phyloP scores from a whole-genome alignment of 495 filamentous ascomycete genomes.

The Neurospora tetrasperma region DNA sequence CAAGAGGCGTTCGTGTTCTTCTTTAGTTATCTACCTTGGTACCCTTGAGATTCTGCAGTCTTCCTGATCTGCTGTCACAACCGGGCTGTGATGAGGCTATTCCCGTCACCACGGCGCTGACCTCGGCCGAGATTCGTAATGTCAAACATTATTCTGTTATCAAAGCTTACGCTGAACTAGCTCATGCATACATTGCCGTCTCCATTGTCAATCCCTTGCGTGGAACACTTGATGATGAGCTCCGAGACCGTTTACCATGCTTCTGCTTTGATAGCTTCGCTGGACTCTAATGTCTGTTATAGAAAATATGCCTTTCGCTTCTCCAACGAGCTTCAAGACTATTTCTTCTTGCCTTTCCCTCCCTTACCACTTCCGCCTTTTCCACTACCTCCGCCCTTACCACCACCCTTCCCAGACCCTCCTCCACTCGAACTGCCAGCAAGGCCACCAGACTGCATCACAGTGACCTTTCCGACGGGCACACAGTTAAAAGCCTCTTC shows the following conservation, averaged over 20 bases:
- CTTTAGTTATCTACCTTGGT: background rate
- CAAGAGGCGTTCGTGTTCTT: background rate
- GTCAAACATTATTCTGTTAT: background rate
- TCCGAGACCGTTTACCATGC: background rate
- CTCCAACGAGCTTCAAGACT: background rate
- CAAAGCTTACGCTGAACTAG: background rate
- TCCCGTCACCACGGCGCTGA: background rate
- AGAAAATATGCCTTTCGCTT: background rate
- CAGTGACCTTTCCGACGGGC: constrained; percentile 75
- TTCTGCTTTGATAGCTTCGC: background rate
- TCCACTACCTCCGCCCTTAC: constrained; percentile 17
- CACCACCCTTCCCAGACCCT: constrained; percentile 34
- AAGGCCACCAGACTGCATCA: constrained; percentile 54
- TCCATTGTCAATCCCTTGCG: background rate
- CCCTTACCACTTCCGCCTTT: constrained; percentile 7
- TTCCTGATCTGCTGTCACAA: background rate
- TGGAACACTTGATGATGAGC: background rate
- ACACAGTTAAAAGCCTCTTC: constrained; percentile 73
- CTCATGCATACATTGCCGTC: background rate
- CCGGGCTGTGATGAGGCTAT: background rate
- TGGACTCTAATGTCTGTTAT: background rate
- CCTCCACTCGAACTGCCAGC: constrained; percentile 33
- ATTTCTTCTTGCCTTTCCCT: constrained; percentile 10
- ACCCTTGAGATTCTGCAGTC: background rate
- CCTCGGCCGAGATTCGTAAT: background rate